Evolutionary conservation across 331 rosid genomes (phyloP), one percentile per base, ranked within the genome.

Genomic region (Quercus phellos): DNA sequence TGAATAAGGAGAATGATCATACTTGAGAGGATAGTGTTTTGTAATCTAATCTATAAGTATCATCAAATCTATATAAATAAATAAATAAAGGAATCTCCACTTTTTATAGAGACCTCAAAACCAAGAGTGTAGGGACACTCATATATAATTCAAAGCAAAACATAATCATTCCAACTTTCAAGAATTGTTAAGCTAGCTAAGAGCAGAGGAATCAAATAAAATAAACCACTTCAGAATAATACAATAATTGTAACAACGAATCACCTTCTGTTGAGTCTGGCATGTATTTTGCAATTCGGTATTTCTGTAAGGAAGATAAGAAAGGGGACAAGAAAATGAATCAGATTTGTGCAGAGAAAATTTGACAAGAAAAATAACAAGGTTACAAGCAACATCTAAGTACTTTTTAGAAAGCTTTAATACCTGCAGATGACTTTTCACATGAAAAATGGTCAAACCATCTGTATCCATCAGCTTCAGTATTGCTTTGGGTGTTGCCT

Each of bases 341-440:
- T 58, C 51, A 46, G 69, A 18, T 59, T 4, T 2, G 5, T 1
- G 76, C 22, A 75, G 80, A 13, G 42, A 35, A 34, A 12, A 6
- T 29, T 46, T 32, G 46, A 38, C 3, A 38, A 38, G 46, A 38
- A 38, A 38, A 38, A 38, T 19, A 66, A 8, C 7, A 19, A 34
- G 71, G 24, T 34, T 50, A 67, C 18, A 56, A 42, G 18, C 9
- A 78, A 26, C 17, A 22, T 50, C 4, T 2, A 16, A 73, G 21
- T 32, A 32, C 6, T 10, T n/a, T 10, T 24, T 64, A 55, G 70
- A 71, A 76, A 26, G 51, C 7, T 51, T 30, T 24, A 3, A 22
- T 53, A 89, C 92, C 90, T 89, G 98, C 88, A 94, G 83, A 90
- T 94, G 98, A 76, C 98, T 94, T 85, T 94, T 94, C 11, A 94